These are phyloP conservation scores for Phtheirospermum japonicum DNA, from an alignment of 257 asterid genomes.

Conservation along the genomic window DNA sequence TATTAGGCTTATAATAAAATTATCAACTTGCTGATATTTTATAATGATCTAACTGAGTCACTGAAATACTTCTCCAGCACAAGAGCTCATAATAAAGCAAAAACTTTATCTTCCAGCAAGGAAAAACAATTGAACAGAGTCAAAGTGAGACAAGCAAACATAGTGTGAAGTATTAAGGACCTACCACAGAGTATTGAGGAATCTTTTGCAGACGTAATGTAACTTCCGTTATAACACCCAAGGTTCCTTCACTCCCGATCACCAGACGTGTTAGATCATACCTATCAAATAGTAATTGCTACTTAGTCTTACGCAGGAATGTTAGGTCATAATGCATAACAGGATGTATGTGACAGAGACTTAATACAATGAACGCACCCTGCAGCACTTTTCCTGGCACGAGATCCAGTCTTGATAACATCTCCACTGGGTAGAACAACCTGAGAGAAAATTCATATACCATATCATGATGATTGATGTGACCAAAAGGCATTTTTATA, in stretches of 20 bases:
- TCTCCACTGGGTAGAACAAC: constrained; percentile 90
- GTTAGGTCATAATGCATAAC: neutral
- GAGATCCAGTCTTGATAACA: constrained; percentile 87
- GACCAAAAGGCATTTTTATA: constrained; percentile 20
- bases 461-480: constrained; percentile 25
- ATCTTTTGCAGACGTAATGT: constrained; percentile 93
- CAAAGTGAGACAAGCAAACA: constrained; percentile 24
- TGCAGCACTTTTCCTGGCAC: constrained; percentile 98
- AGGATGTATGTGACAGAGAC: neutral
- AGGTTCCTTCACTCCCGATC: constrained; percentile 98
- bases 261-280: constrained; percentile 89
- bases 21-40: neutral
- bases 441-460: constrained; percentile 41
- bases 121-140: neutral
- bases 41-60: neutral
- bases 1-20: neutral
- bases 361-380: constrained; percentile 54
- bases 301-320: neutral
- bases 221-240: constrained; percentile 93
- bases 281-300: constrained; percentile 40
- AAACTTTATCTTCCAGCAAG: constrained; percentile 1
- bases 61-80: constrained; percentile 4
- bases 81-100: constrained; percentile 10
- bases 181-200: constrained; percentile 86
- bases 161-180: constrained; percentile 21